phyloP scores from a whole-genome alignment of 352 stramenopile genomes.

The Pythium dissimile region DNA sequence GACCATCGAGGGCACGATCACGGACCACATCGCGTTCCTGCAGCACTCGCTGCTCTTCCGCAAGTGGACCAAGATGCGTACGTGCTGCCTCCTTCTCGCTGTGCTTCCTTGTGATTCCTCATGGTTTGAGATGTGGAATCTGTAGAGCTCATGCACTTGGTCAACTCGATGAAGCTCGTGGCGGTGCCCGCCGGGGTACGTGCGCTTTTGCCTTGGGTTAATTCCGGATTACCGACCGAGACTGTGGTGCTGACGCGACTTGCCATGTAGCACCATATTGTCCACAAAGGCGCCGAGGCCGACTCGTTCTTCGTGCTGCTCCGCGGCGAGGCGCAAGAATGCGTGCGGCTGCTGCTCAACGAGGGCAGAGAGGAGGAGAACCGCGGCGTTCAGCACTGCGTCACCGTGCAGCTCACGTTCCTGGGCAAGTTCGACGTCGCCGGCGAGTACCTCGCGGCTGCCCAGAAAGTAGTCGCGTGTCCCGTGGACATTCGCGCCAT shows the following conservation, averaged over 20 bases:
- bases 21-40: constrained; percentile 81
- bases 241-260: constrained; percentile 3
- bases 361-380: constrained; percentile 51
- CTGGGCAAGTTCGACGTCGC: constrained; percentile 79
- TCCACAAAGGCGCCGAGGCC: constrained; percentile 65
- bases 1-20: constrained; percentile 79
- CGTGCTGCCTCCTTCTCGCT: too few species aligned
- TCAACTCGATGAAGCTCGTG: constrained; percentile 83
- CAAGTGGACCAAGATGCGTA: constrained; percentile 84
- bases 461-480: constrained; percentile 64
- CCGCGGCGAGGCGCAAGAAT: constrained; percentile 67
- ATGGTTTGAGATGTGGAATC: too few species aligned
- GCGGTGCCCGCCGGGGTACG: constrained; percentile 48
- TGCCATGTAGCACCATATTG: constrained; percentile 65
- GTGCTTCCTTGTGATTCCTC: too few species aligned
- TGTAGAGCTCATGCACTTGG: constrained; percentile 81
- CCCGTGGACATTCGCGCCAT: constrained; percentile 73
- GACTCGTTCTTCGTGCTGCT: constrained; percentile 81
- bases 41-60: constrained; percentile 77
- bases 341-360: constrained; percentile 58
- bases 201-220: background rate
- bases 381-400: constrained; percentile 49
- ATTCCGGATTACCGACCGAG: background rate
- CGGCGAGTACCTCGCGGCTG: constrained; percentile 70
- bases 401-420: constrained; percentile 75